Evolutionary conservation across 2,329 filamentous ascomycete genomes (phyloP), one percentile per base, ranked within the genome.

Genomic region (Xylariaceae sp.): DNA sequence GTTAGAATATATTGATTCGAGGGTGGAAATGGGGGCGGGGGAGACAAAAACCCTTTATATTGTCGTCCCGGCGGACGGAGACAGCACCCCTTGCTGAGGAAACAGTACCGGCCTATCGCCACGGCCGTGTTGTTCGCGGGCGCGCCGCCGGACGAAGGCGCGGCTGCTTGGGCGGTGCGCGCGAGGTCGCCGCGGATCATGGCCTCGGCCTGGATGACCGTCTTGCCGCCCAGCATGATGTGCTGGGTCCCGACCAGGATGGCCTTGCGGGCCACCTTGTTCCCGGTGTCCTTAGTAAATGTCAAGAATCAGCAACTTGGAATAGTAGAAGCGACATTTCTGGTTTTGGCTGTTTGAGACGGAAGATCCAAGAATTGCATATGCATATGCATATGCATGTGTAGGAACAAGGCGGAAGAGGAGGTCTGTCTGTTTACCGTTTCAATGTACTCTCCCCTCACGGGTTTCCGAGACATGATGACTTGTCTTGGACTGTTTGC

Each of bases 141-240:
- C 1, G 68, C 62, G 14, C 59, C 52, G 23, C 60, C 55, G 5
- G 67, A 66, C 1, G 67, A 61, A 2, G 70, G 57, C 3, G 67
- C 65, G 1, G 67, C 61, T 1, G 70, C 57, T 3, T 70, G 66
- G 7, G 66, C 69, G 6, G 73, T 79, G 37, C 71, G 77, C 30
- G 83, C 75, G 13, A 98, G 77, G 59, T 98, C 92, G 31, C 90
- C 92, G 33, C 92, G 83, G 59, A 98, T 88, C 64, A 92, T 88
- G 54, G 88, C 90, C 59, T 95, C 89, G 47, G 88, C 84, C 72
- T 95, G 88, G 58, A 98, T 94, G 47, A 97, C 88, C 1, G 89
- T 94, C 66, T 88, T 94, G 48, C 92, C 92, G 52, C 88, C 92
- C 2, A 98, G 83, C 65, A 95, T 95, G 66, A 98, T 97, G 67